Evolutionary conservation across 345 rosid genomes (phyloP), one percentile per base, ranked within the genome.

Genomic region (Hibiscus tridactylites): DNA sequence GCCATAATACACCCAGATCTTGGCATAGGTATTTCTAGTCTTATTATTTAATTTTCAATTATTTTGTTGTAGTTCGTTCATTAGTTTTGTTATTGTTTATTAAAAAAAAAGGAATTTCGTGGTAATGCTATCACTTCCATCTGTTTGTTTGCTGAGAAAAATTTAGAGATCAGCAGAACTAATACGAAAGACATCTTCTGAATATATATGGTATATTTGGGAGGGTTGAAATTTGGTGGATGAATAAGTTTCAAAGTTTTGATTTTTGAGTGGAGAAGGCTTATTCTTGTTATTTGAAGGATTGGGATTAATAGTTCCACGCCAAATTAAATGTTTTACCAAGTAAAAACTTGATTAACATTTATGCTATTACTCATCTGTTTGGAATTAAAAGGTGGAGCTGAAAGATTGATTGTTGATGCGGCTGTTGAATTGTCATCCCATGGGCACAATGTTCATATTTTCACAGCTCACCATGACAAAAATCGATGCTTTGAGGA

Each of bases 331-430:
- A 2, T 44, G 7, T 42, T 5, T 5, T 64, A 42, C 24, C 46
- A n/a, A 37, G 10, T 62, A 35, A n/a, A 6, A 61, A 62, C 8
- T 9, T 6, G 17, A 42, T 42, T 39, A 65, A 19, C 3, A 10
- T 42, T 42, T 42, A 65, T 19, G 68, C 15, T 21, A 33, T 28
- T 60, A 39, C 6, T 19, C 29, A 42, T 73, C 11, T 35, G 37
- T 31, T 75, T 15, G 65, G 70, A 1, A 78, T 17, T 74, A 67
- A 64, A 53, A 93, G 98, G 94, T 74, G 98, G 96, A 80, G 98
- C 96, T n/a, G 98, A 93, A 83, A 90, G 98, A 82, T 82, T 93
- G 74, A 79, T 93, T 73, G 95, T 91, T 50, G 98, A 94, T 83
- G 97, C 96, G 8, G 96, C 95, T 2, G 95, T 94, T 78, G 93